phyloP scores from a whole-genome alignment of 2,329 filamentous ascomycete species.

The Macrophomina phaseolina region DNA sequence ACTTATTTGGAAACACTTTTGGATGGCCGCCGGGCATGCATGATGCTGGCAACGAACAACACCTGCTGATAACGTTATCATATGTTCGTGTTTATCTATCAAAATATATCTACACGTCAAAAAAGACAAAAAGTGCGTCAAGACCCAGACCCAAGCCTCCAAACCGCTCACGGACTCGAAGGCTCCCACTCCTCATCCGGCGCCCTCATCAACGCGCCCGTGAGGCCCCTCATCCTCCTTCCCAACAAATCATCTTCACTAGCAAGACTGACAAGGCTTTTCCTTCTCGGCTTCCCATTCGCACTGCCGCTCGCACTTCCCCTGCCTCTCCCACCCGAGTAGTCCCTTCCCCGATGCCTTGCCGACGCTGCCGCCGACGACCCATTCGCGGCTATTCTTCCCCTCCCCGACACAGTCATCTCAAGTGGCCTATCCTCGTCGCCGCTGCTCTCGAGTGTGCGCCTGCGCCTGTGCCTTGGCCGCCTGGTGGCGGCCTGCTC shows the following conservation, averaged over 20 bases:
- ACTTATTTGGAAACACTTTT: too few relatives aligned
- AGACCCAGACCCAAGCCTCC: too few relatives aligned
- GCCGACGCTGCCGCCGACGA: conserved; percentile 1
- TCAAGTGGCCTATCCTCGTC: conserved; percentile 84
- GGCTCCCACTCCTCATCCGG: conserved; percentile 26
- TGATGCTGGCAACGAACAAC: too few relatives aligned
- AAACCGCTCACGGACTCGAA: conserved; percentile 12
- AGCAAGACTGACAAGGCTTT: conserved; percentile 52
- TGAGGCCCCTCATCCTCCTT: conserved; percentile 55
- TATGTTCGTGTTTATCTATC: too few relatives aligned
- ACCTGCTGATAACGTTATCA: too few relatives aligned
- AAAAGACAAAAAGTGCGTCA: too few relatives aligned
- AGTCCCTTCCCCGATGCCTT: background rate
- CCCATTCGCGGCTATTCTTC: conserved; percentile 27
- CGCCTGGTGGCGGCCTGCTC: conserved; percentile 1
- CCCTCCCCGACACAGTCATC: conserved; percentile 61
- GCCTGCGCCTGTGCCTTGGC: conserved; percentile 54
- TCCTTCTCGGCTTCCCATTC: conserved; percentile 40
- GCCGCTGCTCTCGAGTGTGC: conserved; percentile 66
- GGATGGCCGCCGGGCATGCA: too few relatives aligned
- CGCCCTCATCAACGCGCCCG: conserved; percentile 45
- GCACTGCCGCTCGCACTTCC: conserved; percentile 22
- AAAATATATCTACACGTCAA: too few relatives aligned
- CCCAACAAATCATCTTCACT: conserved; percentile 56
- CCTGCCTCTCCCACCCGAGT: conserved; percentile 8